Conservation (phyloP, 768 basidiomycete genomes). For the Suillus subluteus region DNA sequence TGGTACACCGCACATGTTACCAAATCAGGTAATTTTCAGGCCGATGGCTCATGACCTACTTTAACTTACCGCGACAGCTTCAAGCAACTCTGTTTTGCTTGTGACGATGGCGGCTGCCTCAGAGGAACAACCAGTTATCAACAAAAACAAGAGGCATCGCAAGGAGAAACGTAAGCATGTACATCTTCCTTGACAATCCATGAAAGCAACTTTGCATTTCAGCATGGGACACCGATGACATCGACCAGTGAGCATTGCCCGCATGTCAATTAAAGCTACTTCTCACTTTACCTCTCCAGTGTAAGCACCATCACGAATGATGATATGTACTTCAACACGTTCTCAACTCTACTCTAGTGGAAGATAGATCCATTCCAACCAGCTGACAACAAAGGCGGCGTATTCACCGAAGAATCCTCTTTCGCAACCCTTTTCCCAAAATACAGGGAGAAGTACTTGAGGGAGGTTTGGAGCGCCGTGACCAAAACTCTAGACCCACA, state of each 20-base stretch:
- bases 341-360: constrained; percentile 60
- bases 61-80: neutral
- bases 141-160: constrained; percentile 87
- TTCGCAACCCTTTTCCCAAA: constrained; percentile 99
- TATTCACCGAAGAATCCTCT: constrained; percentile 94
- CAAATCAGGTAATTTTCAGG: no score
- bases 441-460: constrained; percentile 95
- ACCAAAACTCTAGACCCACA: constrained; percentile 82
- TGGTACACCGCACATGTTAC: no score
- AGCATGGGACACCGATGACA: constrained; percentile 99
- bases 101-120: constrained; percentile 25
- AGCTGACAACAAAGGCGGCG: constrained; percentile 76
- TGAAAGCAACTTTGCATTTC: constrained; percentile 20
- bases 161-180: constrained; percentile 89
- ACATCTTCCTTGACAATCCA: neutral
- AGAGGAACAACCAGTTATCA: constrained; percentile 50
- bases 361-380: constrained; percentile 80
- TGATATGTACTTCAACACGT: neutral
- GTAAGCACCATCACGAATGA: constrained; percentile 37
- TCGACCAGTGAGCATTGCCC: constrained; percentile 84
- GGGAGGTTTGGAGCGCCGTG: constrained; percentile 93
- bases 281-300: constrained; percentile 33
- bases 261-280: constrained; percentile 10
- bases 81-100: constrained; percentile 1
- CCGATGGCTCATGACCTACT: neutral